Evolutionary conservation across 331 rosid genomes (phyloP).

Genomic region (Erythrophleum ivorense): DNA sequence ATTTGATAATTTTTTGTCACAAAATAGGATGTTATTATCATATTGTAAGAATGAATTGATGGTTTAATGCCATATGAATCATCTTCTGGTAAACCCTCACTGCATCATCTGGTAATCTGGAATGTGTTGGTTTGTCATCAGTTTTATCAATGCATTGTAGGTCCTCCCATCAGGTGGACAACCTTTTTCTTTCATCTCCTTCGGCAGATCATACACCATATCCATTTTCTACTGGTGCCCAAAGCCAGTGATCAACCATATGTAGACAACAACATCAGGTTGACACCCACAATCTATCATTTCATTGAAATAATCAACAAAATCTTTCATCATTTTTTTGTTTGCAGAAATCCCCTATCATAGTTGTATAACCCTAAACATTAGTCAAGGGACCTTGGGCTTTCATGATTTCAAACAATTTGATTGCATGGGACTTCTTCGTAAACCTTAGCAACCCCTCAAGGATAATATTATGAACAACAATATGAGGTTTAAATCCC

Average conservation of each 20-base stretch:
- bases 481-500: constrained; percentile 78
- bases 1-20: constrained; percentile 62
- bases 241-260: constrained; percentile 76
- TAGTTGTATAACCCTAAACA: constrained; percentile 64
- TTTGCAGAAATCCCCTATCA: constrained; percentile 76
- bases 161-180: constrained; percentile 78
- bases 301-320: constrained; percentile 60
- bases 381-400: constrained; percentile 81
- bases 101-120: constrained; percentile 40
- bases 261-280: constrained; percentile 63
- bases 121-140: constrained; percentile 72
- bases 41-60: constrained; percentile 74
- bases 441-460: constrained; percentile 69
- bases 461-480: constrained; percentile 81
- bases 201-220: constrained; percentile 55
- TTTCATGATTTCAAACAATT: constrained; percentile 84
- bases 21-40: constrained; percentile 82
- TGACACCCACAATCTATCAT: constrained; percentile 66
- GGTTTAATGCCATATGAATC: constrained; percentile 68
- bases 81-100: constrained; percentile 70
- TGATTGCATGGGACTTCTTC: constrained; percentile 85
- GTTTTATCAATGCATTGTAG: constrained; percentile 78
- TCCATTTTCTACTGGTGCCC: constrained; percentile 87
- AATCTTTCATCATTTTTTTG: constrained; percentile 66
- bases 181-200: constrained; percentile 69